Conservation (phyloP, 768 basidiomycete species). For the Pisolithus orientalis region DNA sequence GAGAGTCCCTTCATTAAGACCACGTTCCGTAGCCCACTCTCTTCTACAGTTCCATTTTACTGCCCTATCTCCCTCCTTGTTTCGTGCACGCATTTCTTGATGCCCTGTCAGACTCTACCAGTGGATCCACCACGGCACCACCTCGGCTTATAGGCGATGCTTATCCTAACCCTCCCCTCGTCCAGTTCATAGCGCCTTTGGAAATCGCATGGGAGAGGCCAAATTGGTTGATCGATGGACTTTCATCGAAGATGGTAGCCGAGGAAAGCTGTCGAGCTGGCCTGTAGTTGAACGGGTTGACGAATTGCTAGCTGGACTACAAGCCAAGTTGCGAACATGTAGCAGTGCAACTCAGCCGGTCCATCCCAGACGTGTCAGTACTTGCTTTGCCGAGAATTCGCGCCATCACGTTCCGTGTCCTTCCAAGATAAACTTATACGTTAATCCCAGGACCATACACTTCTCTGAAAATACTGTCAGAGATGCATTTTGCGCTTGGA, state of each 20-base stretch:
- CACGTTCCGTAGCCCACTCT: conserved; percentile 61
- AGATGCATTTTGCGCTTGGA: too few species aligned
- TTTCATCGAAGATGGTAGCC: background rate
- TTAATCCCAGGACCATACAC: too few species aligned
- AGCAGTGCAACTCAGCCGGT: too few species aligned
- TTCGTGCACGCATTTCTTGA: background rate
- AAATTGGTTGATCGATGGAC: background rate
- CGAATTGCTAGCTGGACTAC: conserved; percentile 15
- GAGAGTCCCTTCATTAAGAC: conserved; percentile 73
- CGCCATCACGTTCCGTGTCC: too few species aligned
- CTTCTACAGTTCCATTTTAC: conserved; percentile 74
- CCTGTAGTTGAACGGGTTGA: conserved; percentile 36
- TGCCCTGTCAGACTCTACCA: background rate
- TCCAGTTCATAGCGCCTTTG: conserved; percentile 14
- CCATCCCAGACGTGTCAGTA: too few species aligned
- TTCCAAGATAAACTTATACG: too few species aligned
- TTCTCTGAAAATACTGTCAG: too few species aligned
- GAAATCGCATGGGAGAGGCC: conserved; percentile 19
- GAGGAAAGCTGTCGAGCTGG: conserved; percentile 28
- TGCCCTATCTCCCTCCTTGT: conserved; percentile 54
- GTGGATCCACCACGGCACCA: background rate
- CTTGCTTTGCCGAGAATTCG: too few species aligned
- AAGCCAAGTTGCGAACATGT: too few species aligned
- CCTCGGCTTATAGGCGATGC: conserved; percentile 3
- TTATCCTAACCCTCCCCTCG: conserved; percentile 20